phyloP scores from a whole-genome alignment of 306 rosid genomes.

The Pyrus bretschneideri region DNA sequence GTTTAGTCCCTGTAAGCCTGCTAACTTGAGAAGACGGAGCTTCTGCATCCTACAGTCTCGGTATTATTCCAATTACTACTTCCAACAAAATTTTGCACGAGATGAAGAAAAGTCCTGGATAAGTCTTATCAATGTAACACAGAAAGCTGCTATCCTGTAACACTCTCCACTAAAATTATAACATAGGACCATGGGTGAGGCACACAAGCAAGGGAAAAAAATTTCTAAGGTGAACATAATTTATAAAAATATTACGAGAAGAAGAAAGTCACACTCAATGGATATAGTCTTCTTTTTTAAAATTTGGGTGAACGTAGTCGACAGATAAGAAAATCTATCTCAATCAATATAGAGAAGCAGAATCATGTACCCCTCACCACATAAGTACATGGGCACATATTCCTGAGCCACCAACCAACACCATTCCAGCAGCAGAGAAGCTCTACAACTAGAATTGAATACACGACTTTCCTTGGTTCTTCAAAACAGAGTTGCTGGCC shows the following conservation, averaged over 20 bases:
- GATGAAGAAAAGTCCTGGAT: background rate
- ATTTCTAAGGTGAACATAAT: background rate
- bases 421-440: constrained; percentile 50
- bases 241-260: background rate
- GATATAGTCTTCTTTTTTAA: background rate
- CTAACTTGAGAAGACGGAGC: background rate
- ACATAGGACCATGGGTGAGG: background rate
- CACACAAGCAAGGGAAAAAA: background rate
- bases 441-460: constrained; percentile 46
- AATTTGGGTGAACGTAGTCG: background rate
- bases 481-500: constrained; percentile 34
- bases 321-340: constrained; percentile 32
- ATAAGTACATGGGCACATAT: constrained; percentile 37
- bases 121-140: background rate
- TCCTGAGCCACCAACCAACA: constrained; percentile 48
- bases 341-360: constrained; percentile 25
- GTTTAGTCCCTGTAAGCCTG: background rate
- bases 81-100: background rate
- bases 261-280: background rate
- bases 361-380: constrained; percentile 45
- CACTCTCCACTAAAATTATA: background rate
- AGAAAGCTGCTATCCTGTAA: background rate
- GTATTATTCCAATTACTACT: background rate
- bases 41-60: background rate
- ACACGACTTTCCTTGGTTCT: constrained; percentile 46